Conservation (phyloP, 768 basidiomycete genomes). For the Thelephora ganbajun region DNA sequence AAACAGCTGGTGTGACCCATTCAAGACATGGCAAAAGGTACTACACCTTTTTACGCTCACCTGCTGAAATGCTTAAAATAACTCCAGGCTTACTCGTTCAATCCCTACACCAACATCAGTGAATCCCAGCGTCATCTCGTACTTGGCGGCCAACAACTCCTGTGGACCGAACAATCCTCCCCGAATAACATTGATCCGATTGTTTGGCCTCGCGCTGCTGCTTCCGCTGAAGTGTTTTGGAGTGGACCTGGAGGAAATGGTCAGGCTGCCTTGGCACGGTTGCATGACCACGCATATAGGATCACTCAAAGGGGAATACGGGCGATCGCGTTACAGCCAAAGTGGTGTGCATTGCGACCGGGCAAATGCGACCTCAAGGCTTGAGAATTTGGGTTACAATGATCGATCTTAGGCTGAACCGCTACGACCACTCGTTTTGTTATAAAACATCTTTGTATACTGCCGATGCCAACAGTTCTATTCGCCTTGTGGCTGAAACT, state of each 20-base stretch:
- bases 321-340: conserved; percentile 50
- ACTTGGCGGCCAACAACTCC: conserved; percentile 57
- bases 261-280: conserved; percentile 38
- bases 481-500: background rate
- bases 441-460: background rate
- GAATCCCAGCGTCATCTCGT: conserved; percentile 36
- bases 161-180: conserved; percentile 66
- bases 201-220: conserved; percentile 61
- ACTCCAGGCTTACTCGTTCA: conserved; percentile 47
- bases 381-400: conserved; percentile 1
- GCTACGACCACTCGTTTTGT: background rate
- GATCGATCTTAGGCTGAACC: no score
- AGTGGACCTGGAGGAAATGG: conserved; percentile 28
- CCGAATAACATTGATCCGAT: conserved; percentile 56
- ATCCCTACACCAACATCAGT: conserved; percentile 48
- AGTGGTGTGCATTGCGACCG: conserved; percentile 59
- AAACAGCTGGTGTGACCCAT: conserved; percentile 65
- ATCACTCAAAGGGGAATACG: conserved; percentile 47
- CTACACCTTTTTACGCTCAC: background rate
- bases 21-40: conserved; percentile 71
- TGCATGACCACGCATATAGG: conserved; percentile 52
- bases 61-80: conserved; percentile 10
- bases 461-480: background rate
- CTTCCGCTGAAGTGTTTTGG: conserved; percentile 71
- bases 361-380: conserved; percentile 35